Percentiles rank a stretch among this genome's conserved stretches.
Evolutionary conservation across 139 green algal genomes (phyloP).

Genomic region (Dunaliella sp.): DNA sequence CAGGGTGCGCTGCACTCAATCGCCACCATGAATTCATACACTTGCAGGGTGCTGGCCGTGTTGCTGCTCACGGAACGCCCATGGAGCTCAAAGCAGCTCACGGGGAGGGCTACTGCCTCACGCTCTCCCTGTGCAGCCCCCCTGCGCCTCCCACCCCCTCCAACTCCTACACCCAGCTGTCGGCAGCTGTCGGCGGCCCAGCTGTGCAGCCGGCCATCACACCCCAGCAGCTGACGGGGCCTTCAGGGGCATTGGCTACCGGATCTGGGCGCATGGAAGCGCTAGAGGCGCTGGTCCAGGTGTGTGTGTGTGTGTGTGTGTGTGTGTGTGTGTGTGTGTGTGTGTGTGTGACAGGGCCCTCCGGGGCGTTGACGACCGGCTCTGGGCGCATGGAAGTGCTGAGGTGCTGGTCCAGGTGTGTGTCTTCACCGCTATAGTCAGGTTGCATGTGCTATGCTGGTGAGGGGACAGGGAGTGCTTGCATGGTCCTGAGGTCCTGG

Average conservation of each 20-base stretch:
- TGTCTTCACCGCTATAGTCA: too few relatives aligned
- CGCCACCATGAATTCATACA: too few relatives aligned
- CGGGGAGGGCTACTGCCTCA: constrained; percentile 79
- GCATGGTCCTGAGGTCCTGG: too few relatives aligned
- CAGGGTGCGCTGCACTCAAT: too few relatives aligned
- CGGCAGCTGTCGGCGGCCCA: not conserved
- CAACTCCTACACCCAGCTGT: not conserved
- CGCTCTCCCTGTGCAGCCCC: constrained; percentile 35
- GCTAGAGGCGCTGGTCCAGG: not conserved
- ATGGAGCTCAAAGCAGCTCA: constrained; percentile 71
- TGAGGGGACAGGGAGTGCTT: too few relatives aligned
- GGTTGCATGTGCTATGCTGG: too few relatives aligned
- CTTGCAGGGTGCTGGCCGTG: constrained; percentile 15
- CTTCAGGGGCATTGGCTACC: not conserved
- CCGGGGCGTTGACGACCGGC: too few relatives aligned
- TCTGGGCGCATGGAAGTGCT: too few relatives aligned
- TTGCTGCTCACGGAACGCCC: constrained; percentile 40
- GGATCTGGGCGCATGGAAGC: not conserved
- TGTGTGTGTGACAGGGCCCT: too few relatives aligned
- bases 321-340: too few relatives aligned
- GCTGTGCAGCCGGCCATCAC: not conserved
- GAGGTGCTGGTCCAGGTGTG: too few relatives aligned
- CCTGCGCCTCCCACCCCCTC: constrained; percentile 17
- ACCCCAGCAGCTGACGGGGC: not conserved
- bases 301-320: too few relatives aligned